Percentiles rank a stretch among this genome's conserved stretches.
Conservation (phyloP, 805 yeast genomes). For the Kuraishia ogatae region DNA sequence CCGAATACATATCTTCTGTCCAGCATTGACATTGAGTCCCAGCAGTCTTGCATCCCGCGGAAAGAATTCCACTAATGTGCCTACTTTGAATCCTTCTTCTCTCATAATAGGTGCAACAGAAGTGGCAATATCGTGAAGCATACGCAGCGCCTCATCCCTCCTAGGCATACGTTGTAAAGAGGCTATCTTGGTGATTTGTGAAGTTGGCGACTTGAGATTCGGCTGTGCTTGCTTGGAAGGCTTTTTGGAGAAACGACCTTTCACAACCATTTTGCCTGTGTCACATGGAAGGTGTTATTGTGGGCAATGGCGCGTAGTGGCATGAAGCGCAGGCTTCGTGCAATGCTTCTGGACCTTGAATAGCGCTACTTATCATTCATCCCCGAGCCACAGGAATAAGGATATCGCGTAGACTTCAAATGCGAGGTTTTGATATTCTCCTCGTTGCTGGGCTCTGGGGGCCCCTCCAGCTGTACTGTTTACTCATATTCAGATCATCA, state of each 20-base stretch:
- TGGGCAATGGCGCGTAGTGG: not conserved
- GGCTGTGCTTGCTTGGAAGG: slow-evolving; percentile 6
- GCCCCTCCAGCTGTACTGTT: too few relatives aligned
- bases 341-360: not conserved
- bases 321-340: not conserved
- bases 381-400: not conserved
- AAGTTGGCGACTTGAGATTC: slow-evolving; percentile 22
- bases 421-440: too few relatives aligned
- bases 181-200: slow-evolving; percentile 24
- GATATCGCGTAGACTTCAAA: too few relatives aligned
- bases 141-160: slow-evolving; percentile 41
- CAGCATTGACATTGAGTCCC: slow-evolving; percentile 78
- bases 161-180: slow-evolving; percentile 36
- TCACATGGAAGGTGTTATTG: not conserved
- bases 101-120: slow-evolving; percentile 75
- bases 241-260: slow-evolving; percentile 10
- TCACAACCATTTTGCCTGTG: slow-evolving; percentile 15
- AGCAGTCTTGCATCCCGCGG: slow-evolving; percentile 60
- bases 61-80: slow-evolving; percentile 66
- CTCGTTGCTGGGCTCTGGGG: too few relatives aligned
- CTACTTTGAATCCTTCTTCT: slow-evolving; percentile 55
- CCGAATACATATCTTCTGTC: slow-evolving; percentile 64
- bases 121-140: slow-evolving; percentile 62
- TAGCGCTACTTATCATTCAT: not conserved
- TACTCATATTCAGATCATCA: too few relatives aligned